Evolutionary conservation across 805 yeast species (phyloP), one percentile per base, ranked within the genome.

Genomic region (Komagataella kurtzmanii): DNA sequence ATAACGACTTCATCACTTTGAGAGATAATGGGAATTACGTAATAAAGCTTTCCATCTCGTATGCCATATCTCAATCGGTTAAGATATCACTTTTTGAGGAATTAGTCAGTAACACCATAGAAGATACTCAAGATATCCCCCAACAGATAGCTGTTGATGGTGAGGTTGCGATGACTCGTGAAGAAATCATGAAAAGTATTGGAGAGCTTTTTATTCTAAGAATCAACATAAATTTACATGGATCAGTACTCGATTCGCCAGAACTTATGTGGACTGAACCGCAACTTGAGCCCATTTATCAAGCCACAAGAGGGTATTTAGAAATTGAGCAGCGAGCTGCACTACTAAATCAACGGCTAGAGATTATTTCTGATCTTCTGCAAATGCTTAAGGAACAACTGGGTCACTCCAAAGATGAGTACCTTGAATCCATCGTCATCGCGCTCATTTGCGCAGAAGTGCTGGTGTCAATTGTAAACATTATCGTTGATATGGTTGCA

Each of bases 251-350:
- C 55, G 99, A 93, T 65, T 87, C 96, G 1, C 99, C 99, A 1
- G 99, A 93, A 65, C 78, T 93, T 53, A 89, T 93, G 97, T 93
- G 99, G 99, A 81, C 97, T 0, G 98, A 93, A 65, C 99, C 99
- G 1, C 97, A 90, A 61, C 72, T 93, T 55, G 99, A 93, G 64
- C 99, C 99, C 1, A 89, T 91, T 51, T 93, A 93, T 67, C 97
- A 90, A 65, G 97, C 98, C 0, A 89, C 96, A 2, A 79, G 98
- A 64, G 97, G 97, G 0, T 91, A 91, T 65, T 67, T 93, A 55
- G 99, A 93, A 62, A 93, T 93, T 59, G 90, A 90, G 63, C 98
- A 91, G 67, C 72, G 99, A 49, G 98, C 91, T 0, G 83, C 89
- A 23, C 70, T 93, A 52, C 70, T 93, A 51, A 93, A 93, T 63